Conservation (phyloP, 1,284 basidiomycete species). For the Ustilago curta region DNA sequence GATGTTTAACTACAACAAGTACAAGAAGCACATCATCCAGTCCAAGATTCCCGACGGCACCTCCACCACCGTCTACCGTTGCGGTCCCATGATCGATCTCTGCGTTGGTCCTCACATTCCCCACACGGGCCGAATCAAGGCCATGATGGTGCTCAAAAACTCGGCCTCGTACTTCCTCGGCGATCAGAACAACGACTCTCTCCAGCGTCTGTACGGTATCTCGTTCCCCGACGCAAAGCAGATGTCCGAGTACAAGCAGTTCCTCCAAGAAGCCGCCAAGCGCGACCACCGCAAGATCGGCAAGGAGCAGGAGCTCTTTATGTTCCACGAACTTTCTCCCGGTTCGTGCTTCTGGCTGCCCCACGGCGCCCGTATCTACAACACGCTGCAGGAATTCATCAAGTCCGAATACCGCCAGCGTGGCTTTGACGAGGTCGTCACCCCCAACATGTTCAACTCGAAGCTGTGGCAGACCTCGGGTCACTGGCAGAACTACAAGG, state of each 20-base stretch:
- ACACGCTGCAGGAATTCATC: slow-evolving; percentile 88
- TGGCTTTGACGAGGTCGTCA: slow-evolving; percentile 78
- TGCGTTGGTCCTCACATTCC: slow-evolving; percentile 98
- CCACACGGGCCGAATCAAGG: slow-evolving; percentile 97
- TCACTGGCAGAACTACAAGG: slow-evolving; percentile 89
- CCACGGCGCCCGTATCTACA: slow-evolving; percentile 97
- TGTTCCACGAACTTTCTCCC: slow-evolving; percentile 96
- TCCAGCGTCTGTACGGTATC: slow-evolving; percentile 98
- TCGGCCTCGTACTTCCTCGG: slow-evolving; percentile 99
- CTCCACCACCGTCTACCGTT: slow-evolving; percentile 97
- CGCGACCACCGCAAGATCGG: slow-evolving; percentile 88
- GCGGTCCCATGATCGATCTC: slow-evolving; percentile 97
- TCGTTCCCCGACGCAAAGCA: slow-evolving; percentile 99
- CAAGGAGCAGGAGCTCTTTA: slow-evolving; percentile 87
- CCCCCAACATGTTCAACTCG: slow-evolving; percentile 96
- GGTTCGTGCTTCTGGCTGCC: slow-evolving; percentile 97
- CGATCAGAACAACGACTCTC: slow-evolving; percentile 90
- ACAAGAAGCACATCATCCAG: slow-evolving; percentile 96
- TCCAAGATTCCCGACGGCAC: slow-evolving; percentile 96
- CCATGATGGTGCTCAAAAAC: slow-evolving; percentile 74
- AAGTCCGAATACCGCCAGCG: slow-evolving; percentile 72
- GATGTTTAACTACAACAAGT: slow-evolving; percentile 99
- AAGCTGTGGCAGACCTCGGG: slow-evolving; percentile 99
- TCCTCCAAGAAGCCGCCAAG: slow-evolving; percentile 95
- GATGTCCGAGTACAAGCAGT: slow-evolving; percentile 93